phyloP scores from a whole-genome alignment of 2,329 filamentous ascomycete genomes.

The Acrodontium crateriforme region DNA sequence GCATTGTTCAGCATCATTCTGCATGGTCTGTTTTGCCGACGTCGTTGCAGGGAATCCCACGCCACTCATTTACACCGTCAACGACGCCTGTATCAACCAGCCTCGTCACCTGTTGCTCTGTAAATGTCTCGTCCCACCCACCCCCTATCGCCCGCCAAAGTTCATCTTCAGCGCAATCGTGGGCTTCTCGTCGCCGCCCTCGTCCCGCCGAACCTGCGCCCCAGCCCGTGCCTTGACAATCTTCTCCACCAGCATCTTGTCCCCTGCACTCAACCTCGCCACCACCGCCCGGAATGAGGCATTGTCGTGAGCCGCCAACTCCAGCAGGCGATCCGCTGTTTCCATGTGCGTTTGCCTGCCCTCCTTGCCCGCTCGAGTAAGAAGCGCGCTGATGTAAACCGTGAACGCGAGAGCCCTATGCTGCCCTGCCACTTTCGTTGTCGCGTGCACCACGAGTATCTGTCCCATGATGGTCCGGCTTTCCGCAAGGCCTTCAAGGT shows the following conservation, averaged over 20 bases:
- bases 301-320: constrained; percentile 66
- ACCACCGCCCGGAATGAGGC: constrained; percentile 61
- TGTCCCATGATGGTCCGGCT: constrained; percentile 58
- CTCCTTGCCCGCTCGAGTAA: constrained; percentile 57
- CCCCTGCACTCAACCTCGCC: constrained; percentile 51
- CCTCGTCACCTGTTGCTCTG: no score
- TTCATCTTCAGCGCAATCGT: constrained; percentile 92
- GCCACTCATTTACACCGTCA: no score
- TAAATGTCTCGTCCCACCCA: no score
- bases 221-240: constrained; percentile 35
- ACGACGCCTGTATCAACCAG: no score
- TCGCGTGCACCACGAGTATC: constrained; percentile 59
- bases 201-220: constrained; percentile 29
- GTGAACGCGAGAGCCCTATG: constrained; percentile 49
- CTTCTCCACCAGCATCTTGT: constrained; percentile 62
- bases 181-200: constrained; percentile 36
- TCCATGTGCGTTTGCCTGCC: constrained; percentile 43
- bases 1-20: no score
- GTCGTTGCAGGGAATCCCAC: no score
- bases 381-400: constrained; percentile 61
- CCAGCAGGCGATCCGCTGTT: constrained; percentile 62
- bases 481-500: constrained; percentile 66
- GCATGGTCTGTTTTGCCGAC: no score
- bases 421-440: constrained; percentile 24
- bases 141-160: constrained; percentile 36